Evolutionary conservation across 108 stramenopile genomes (phyloP).

Genomic region (Craspedostauros australis): DNA sequence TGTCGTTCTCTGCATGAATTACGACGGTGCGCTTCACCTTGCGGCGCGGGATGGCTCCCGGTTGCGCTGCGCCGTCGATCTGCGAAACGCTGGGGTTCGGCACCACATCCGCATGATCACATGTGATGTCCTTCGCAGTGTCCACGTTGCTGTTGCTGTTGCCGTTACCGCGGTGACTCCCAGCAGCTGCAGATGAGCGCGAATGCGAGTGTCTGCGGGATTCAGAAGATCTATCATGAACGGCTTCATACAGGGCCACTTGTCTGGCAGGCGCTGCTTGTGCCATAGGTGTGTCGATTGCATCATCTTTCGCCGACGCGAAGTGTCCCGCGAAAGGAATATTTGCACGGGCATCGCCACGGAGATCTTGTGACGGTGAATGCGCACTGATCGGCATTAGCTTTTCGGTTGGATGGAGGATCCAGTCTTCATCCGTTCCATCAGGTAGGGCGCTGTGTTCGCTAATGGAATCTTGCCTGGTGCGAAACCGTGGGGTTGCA

Average conservation of each 20-base stretch:
- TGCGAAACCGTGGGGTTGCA: too few species aligned
- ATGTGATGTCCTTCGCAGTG: too few species aligned
- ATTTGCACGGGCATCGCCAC: too few species aligned
- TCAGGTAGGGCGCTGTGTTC: background rate
- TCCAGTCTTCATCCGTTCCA: constrained; percentile 17
- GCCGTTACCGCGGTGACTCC: background rate
- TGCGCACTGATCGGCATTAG: too few species aligned
- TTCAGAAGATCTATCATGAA: constrained; percentile 14
- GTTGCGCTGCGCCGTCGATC: too few species aligned
- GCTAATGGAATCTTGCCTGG: too few species aligned
- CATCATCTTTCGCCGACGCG: too few species aligned
- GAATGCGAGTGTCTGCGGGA: background rate
- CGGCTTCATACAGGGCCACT: constrained; percentile 34
- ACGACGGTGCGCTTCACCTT: constrained; percentile 15
- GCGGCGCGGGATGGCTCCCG: background rate
- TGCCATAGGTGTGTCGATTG: too few species aligned
- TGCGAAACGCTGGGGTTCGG: too few species aligned
- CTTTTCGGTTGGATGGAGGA: constrained; percentile 7
- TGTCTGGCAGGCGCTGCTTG: constrained; percentile 50
- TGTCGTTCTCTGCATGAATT: constrained; percentile 37
- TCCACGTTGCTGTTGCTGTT: background rate
- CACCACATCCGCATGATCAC: too few species aligned
- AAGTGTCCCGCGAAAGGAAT: too few species aligned
- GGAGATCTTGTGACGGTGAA: too few species aligned
- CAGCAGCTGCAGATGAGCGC: background rate